Evolutionary conservation across 1,284 basidiomycete species (phyloP), one percentile per base, ranked within the genome.

Genomic region (Ustilago esculenta): DNA sequence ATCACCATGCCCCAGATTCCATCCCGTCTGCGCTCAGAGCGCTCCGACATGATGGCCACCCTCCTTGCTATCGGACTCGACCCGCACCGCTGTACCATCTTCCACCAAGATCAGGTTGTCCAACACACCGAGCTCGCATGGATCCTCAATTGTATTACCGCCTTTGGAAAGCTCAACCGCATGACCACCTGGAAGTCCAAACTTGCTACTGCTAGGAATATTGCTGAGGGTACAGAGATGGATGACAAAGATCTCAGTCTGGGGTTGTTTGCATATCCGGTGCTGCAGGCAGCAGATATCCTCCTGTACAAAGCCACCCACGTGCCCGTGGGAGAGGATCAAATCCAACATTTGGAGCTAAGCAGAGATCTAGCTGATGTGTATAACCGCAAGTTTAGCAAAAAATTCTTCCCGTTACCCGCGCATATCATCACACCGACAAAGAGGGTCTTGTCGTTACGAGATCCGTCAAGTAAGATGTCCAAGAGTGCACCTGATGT

Each of bases 101-200:
- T 92, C 78, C 88, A 92, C 74, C 94, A 97, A 81, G 93, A 97
- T 64, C 72, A 95, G 89, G 92, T 95, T 53, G 87, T 86, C 27
- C 86, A 90, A 67, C 94, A 98, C 77, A 86, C 89, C 0, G 92
- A 97, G 76, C 84, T 97, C n/a, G 89, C 90, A 1, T 98, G 94
- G 94, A 88, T 94, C 54, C 82, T 98, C 48, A 91, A 88, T 70
- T 95, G 93, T 72, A 83, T 94, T 34, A 90, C 92, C 0, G 88
- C 92, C 0, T 86, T 95, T 39, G 92, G 93, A 7, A 89, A 88
- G 72, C 84, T 98, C 10, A 87, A 88, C 33, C 85, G 93, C 35
- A 95, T 96, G 93, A 96, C 93, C 2, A 94, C 92, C 0, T 97
- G 93, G 93, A 97, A 95, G 90, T 87, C 90, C 11, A 89, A 90